These are phyloP conservation scores for Blumeria graminis DNA, from an alignment of 2,329 filamentous ascomycete species.

Conservation along the genomic window DNA sequence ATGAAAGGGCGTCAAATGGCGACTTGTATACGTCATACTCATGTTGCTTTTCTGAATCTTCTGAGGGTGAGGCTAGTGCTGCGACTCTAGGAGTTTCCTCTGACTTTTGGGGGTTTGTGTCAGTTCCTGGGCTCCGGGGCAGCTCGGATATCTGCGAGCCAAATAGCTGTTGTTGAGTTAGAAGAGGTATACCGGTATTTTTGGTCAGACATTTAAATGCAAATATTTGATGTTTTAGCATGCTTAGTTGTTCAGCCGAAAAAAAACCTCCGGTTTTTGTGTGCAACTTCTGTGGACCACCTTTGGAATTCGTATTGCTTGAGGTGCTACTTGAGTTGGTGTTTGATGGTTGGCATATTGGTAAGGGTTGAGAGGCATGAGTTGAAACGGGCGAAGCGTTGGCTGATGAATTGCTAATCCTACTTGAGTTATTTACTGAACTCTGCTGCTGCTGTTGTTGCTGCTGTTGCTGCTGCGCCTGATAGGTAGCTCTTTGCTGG, in stretches of 20 bases:
- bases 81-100: slow-evolving; percentile 13
- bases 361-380: background rate
- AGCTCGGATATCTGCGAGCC: slow-evolving; percentile 41
- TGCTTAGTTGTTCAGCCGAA: slow-evolving; percentile 51
- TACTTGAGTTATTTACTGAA: background rate
- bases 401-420: background rate
- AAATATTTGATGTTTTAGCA: slow-evolving; percentile 64
- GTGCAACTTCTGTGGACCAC: slow-evolving; percentile 11
- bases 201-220: slow-evolving; percentile 81
- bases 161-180: slow-evolving; percentile 66
- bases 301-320: slow-evolving; percentile 7
- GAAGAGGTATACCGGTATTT: slow-evolving; percentile 55
- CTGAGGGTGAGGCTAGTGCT: slow-evolving; percentile 15
- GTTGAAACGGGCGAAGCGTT: background rate
- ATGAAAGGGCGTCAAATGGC: slow-evolving; percentile 28
- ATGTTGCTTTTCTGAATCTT: slow-evolving; percentile 23
- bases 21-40: slow-evolving; percentile 35
- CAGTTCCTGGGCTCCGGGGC: slow-evolving; percentile 5
- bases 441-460: slow-evolving; percentile 7
- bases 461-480: slow-evolving; percentile 23
- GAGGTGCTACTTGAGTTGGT: slow-evolving; percentile 9
- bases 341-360: slow-evolving; percentile 10
- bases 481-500: slow-evolving; percentile 25
- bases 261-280: slow-evolving; percentile 33
- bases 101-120: slow-evolving; percentile 9